phyloP scores from a whole-genome alignment of 164 flowering plant species.

The Nelumbo lutea region DNA sequence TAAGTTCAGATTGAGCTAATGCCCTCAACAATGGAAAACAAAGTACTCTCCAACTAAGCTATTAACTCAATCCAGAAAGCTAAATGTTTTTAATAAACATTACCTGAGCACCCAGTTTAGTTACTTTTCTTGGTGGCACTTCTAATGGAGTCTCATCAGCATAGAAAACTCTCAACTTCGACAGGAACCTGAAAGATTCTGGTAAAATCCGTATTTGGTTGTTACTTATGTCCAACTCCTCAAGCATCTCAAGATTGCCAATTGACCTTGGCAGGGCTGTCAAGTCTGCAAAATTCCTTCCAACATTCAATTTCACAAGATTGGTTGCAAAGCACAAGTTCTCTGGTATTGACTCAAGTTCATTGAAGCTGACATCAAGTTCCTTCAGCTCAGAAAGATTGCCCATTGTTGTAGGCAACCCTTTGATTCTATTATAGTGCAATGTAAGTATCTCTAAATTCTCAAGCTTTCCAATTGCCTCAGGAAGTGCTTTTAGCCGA shows the following conservation, averaged over 20 bases:
- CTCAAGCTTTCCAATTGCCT: conserved; percentile 62
- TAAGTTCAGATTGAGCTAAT: not conserved
- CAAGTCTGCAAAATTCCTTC: conserved; percentile 63
- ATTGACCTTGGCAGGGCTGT: conserved; percentile 56
- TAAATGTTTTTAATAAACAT: not conserved
- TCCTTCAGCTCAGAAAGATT: conserved; percentile 49
- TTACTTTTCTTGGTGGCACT: conserved; percentile 57
- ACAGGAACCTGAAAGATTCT: conserved; percentile 55
- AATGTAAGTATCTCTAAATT: conserved; percentile 50
- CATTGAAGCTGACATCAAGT: conserved; percentile 71
- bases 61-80: not conserved
- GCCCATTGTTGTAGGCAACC: conserved; percentile 60
- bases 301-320: conserved; percentile 51
- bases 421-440: conserved; percentile 54
- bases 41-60: not conserved
- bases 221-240: conserved; percentile 64
- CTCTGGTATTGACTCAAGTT: conserved; percentile 57
- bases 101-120: conserved; percentile 68
- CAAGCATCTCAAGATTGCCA: conserved; percentile 65
- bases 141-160: conserved; percentile 73
- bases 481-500: conserved; percentile 60
- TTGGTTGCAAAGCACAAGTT: conserved; percentile 48
- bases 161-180: conserved; percentile 47
- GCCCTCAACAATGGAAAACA: not conserved
- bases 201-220: conserved; percentile 58